These are phyloP conservation scores for Pyrenochaeta sp. DNA, from an alignment of 2,329 filamentous ascomycete species.

Conservation along the genomic window DNA sequence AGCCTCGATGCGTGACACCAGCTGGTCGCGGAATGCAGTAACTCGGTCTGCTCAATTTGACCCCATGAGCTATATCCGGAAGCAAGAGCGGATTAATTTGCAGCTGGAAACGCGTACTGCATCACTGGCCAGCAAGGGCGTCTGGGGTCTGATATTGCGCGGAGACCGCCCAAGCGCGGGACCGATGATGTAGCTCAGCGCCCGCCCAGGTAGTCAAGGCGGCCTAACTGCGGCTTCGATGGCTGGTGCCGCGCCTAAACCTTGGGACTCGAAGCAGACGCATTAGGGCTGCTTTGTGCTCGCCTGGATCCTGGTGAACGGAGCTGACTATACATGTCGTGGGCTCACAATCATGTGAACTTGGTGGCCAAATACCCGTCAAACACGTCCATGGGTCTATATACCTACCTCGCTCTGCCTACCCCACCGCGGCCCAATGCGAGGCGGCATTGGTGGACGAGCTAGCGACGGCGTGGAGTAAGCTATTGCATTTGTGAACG, in stretches of 20 bases:
- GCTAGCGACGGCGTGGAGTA: conserved; percentile 10
- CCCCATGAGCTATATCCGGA: neutral
- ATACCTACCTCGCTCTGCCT: neutral
- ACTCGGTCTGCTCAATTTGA: neutral
- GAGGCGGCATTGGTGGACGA: conserved; percentile 13
- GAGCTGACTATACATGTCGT: neutral
- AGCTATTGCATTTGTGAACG: conserved; percentile 11
- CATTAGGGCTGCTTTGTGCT: neutral
- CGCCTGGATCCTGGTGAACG: neutral
- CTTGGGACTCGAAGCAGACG: conserved; percentile 3
- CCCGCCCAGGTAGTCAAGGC: neutral
- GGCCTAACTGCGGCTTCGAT: conserved; percentile 2
- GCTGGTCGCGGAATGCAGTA: neutral
- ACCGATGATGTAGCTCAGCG: conserved; percentile 23
- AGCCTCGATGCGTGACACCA: neutral
- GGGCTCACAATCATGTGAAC: neutral
- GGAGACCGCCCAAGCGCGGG: conserved; percentile 10
- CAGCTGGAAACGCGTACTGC: neutral
- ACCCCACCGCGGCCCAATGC: conserved; percentile 23
- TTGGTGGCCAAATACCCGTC: neutral
- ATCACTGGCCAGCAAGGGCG: neutral
- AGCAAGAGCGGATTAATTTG: neutral
- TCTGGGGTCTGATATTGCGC: conserved; percentile 6
- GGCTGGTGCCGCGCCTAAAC: conserved; percentile 11
- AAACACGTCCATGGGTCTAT: neutral